Base-by-base conservation (phyloP, 2,329 filamentous ascomycete genomes). In the Pseudophaeomoniella oleicola region DNA sequence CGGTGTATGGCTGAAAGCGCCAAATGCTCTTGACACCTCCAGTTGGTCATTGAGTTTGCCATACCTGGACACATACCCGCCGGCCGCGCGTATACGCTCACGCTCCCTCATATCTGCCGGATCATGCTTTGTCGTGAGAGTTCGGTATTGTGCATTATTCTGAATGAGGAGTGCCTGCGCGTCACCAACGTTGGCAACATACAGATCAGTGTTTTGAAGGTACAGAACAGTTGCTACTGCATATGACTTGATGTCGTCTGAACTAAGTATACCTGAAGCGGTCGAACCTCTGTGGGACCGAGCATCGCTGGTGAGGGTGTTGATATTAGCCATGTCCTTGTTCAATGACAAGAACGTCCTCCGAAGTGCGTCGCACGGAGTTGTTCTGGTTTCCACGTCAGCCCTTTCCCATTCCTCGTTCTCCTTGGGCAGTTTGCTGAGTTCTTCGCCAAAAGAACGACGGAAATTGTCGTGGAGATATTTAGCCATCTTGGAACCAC, bases 391-490 rank as follows among this genome's bases (percentile, higher is more conserved):
- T n/a, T 34, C 32, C n/a, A 18, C n/a, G 4, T 17, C 32, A 9
- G 18, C 14, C 16, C 32, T 34, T 17, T 34, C 32, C 11, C 14
- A 15, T 54, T 96, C 90, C 18, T 72, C 65, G 19, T 69, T 59
- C n/a, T 73, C 63, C 5, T 62, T 64, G 48, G 79, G 81, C 29
- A 93, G 55, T 39, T 67, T 72, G 45, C 84, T 85, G 36, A 98
- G 59, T 58, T 98, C 88, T 37, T 80, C 71, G 4, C 74, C 73
- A 50, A 98, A 90, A 12, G 85, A 80, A 41, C 80, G 72, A 16
- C 83, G 82, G 57, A 98, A 94, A 52, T 94, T 88, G 60, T 98
- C 90, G 53, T 98, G 88, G 18, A 98, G 65, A 50, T 84, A 98
- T 55, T 94, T 96, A 45, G 90, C 87, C 47, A 98, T 84, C 62